Conservation (phyloP, 352 stramenopile genomes). For the Phytopythium montanum region DNA sequence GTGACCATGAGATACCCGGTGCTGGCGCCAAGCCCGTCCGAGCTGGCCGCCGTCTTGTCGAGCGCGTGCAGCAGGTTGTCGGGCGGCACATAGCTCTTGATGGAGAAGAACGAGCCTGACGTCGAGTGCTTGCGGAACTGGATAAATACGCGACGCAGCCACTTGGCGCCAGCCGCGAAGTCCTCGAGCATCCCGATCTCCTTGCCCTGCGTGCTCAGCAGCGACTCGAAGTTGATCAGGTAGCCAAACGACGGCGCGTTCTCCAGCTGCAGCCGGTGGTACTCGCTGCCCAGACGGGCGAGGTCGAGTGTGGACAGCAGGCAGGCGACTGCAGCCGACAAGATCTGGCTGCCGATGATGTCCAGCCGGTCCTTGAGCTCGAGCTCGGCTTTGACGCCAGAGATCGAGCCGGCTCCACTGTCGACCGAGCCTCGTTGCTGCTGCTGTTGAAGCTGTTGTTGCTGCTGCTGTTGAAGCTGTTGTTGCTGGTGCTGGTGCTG, state of each 20-base stretch:
- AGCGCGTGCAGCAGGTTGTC: slow-evolving; percentile 7
- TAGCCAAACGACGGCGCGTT: slow-evolving; percentile 56
- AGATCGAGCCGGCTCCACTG: slow-evolving; percentile 34
- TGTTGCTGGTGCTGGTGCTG: slow-evolving; percentile 6
- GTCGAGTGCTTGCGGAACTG: slow-evolving; percentile 57
- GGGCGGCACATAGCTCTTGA: slow-evolving; percentile 55
- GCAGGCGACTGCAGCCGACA: slow-evolving; percentile 67
- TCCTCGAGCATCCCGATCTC: slow-evolving; percentile 95
- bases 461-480: slow-evolving; percentile 1
- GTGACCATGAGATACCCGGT: slow-evolving; percentile 56
- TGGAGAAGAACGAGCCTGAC: slow-evolving; percentile 40
- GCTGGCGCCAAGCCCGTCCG: slow-evolving; percentile 9
- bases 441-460: slow-evolving; percentile 13
- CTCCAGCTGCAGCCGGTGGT: slow-evolving; percentile 55
- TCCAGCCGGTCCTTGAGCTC: slow-evolving; percentile 69
- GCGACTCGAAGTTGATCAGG: slow-evolving; percentile 80
- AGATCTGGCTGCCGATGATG: slow-evolving; percentile 69
- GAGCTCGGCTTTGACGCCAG: slow-evolving; percentile 58
- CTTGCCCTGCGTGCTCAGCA: slow-evolving; percentile 91
- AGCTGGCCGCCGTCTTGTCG: not conserved
- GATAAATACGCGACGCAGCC: slow-evolving; percentile 76
- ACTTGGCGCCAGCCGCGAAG: slow-evolving; percentile 78
- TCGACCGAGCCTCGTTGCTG: slow-evolving; percentile 7
- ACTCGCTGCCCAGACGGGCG: slow-evolving; percentile 44
- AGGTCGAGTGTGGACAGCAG: slow-evolving; percentile 66